Percentiles rank a stretch among this genome's conserved stretches.
These are phyloP conservation scores for Starmerella bacillaris DNA, from an alignment of 805 yeast genomes.

Conservation along the genomic window DNA sequence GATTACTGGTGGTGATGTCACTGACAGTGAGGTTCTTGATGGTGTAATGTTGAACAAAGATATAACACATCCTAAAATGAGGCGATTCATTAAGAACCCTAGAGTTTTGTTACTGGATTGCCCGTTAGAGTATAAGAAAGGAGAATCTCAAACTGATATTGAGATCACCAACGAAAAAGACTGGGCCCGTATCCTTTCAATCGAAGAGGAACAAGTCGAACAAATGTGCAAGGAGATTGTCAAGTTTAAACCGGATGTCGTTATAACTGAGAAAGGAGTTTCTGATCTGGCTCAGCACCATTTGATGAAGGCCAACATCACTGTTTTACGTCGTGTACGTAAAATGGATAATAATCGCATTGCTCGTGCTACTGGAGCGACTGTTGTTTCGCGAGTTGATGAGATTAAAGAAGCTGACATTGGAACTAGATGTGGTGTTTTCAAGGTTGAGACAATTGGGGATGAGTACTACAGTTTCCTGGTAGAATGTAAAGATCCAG, in stretches of 20 bases:
- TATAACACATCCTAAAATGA: slow-evolving; percentile 98
- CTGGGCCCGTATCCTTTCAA: slow-evolving; percentile 86
- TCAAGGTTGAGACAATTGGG: slow-evolving; percentile 87
- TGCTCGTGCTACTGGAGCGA: slow-evolving; percentile 94
- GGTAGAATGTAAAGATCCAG: slow-evolving; percentile 64
- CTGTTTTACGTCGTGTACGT: slow-evolving; percentile 83
- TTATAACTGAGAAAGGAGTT: slow-evolving; percentile 95
- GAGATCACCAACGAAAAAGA: slow-evolving; percentile 92
- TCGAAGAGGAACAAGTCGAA: slow-evolving; percentile 94
- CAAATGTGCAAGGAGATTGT: slow-evolving; percentile 69
- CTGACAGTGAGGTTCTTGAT: slow-evolving; percentile 70
- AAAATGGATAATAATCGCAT: slow-evolving; percentile 93
- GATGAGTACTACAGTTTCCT: slow-evolving; percentile 89
- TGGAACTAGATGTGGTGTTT: slow-evolving; percentile 76
- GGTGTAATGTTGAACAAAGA: slow-evolving; percentile 92
- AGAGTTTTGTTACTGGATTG: slow-evolving; percentile 79
- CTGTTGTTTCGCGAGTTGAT: slow-evolving; percentile 87
- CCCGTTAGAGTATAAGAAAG: slow-evolving; percentile 95
- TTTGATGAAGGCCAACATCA: slow-evolving; percentile 77
- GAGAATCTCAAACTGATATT: slow-evolving; percentile 95
- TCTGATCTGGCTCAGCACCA: slow-evolving; percentile 95
- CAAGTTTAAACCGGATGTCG: slow-evolving; percentile 77
- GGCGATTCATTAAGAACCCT: slow-evolving; percentile 73
- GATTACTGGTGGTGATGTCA: slow-evolving; percentile 94
- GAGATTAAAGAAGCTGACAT: slow-evolving; percentile 81